These are phyloP conservation scores for Russula foetens DNA, from an alignment of 768 basidiomycete species.

Conservation along the genomic window DNA sequence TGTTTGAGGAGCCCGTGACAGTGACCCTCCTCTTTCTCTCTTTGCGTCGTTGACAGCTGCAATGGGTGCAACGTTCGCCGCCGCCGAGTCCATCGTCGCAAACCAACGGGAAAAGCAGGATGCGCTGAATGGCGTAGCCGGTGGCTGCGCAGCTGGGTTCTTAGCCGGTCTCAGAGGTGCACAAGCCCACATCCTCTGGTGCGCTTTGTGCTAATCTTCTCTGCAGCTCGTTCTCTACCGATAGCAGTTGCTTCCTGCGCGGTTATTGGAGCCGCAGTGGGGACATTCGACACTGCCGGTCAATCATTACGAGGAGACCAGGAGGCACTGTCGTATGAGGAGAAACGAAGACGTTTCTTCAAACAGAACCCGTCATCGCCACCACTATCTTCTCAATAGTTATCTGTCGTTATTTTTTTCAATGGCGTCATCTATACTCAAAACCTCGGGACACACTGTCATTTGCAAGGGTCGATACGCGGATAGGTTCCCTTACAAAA, in stretches of 20 bases:
- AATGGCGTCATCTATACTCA: not conserved
- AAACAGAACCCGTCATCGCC: constrained; percentile 50
- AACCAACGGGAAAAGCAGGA: constrained; percentile 78
- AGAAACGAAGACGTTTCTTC: constrained; percentile 75
- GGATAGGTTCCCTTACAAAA: not conserved
- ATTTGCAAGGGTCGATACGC: not conserved
- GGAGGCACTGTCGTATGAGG: constrained; percentile 44
- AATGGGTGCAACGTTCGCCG: constrained; percentile 81
- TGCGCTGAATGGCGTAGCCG: constrained; percentile 72
- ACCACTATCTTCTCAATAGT: constrained; percentile 30
- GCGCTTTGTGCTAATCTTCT: constrained; percentile 9
- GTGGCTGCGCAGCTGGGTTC: constrained; percentile 91
- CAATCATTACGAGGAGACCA: constrained; percentile 42
- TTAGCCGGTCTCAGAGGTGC: constrained; percentile 78
- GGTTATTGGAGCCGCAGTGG: constrained; percentile 70
- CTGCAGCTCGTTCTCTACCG: constrained; percentile 73
- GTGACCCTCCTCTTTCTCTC: too few species aligned
- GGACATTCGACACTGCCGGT: constrained; percentile 75
- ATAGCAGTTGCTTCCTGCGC: constrained; percentile 73
- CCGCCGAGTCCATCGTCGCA: constrained; percentile 72
- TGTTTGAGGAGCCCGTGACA: not conserved
- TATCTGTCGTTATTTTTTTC: not conserved
- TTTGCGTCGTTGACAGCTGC: constrained; percentile 45
- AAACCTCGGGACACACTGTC: not conserved
- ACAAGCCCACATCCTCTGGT: constrained; percentile 21